A percentile compares a stretch with the other conserved stretches of the same genome.
phyloP scores from a whole-genome alignment of 805 yeast species.

The Vanderwaltozyma verrucispora region DNA sequence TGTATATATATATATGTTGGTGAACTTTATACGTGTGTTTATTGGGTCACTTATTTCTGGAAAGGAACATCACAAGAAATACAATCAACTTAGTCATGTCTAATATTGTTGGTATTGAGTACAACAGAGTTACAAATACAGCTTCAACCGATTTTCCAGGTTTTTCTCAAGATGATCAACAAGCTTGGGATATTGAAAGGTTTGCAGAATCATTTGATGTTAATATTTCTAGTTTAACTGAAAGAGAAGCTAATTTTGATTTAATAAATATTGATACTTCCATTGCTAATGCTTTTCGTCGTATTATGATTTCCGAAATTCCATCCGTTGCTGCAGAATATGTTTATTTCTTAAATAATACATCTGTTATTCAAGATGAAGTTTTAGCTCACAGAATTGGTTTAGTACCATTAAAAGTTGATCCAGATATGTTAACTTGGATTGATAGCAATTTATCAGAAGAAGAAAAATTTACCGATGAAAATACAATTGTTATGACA shows the following conservation, averaged over 20 bases:
- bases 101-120: conserved; percentile 75
- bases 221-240: conserved; percentile 52
- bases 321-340: conserved; percentile 94
- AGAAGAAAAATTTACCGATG: conserved; percentile 68
- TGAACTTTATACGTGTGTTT: no score
- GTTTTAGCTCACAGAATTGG: conserved; percentile 95
- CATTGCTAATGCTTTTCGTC: conserved; percentile 89
- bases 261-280: conserved; percentile 82
- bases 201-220: conserved; percentile 62
- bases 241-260: conserved; percentile 77
- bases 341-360: conserved; percentile 83
- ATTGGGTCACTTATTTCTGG: no score
- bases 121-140: conserved; percentile 84
- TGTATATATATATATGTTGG: no score
- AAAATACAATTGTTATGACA: conserved; percentile 77
- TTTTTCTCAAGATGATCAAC: conserved; percentile 46
- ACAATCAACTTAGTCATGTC: conserved; percentile 14
- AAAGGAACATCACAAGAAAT: no score
- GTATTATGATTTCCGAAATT: conserved; percentile 94
- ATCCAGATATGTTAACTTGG: conserved; percentile 86
- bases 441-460: conserved; percentile 56
- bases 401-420: conserved; percentile 77
- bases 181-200: conserved; percentile 75
- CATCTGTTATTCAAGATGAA: conserved; percentile 95
- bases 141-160: conserved; percentile 92